Evolutionary conservation across 164 flowering plant species (phyloP).

Genomic region (Platanus orientalis): DNA sequence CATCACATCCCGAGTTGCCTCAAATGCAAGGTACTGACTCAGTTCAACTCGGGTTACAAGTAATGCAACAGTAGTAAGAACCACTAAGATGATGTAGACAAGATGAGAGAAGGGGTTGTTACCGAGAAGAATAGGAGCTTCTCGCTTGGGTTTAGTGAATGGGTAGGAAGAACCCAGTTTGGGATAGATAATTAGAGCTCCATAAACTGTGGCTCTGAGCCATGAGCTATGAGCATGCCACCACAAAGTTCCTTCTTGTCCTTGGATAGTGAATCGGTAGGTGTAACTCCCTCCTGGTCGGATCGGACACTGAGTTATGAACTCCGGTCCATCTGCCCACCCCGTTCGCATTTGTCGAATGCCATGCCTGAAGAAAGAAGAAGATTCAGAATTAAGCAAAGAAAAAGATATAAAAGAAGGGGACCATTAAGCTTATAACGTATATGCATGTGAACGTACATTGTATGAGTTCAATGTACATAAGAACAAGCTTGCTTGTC

Average conservation of each 20-base stretch:
- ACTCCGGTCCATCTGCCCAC: slow-evolving; percentile 97
- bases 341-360: slow-evolving; percentile 69
- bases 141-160: slow-evolving; percentile 55
- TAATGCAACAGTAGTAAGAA: no score
- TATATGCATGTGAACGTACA: no score
- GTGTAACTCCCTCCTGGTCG: slow-evolving; percentile 78
- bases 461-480: no score
- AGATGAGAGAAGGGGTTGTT: no score
- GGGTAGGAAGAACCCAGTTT: slow-evolving; percentile 57
- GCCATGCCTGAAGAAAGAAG: slow-evolving; percentile 60
- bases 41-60: no score
- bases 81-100: no score
- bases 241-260: slow-evolving; percentile 95
- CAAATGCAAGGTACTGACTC: no score
- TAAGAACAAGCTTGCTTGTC: no score
- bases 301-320: slow-evolving; percentile 88
- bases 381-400: no score
- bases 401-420: no score
- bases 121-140: slow-evolving; percentile 76
- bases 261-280: slow-evolving; percentile 70
- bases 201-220: slow-evolving; percentile 91
- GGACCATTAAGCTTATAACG: no score
- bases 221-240: slow-evolving; percentile 96
- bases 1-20: no score
- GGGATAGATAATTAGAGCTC: slow-evolving; percentile 78